phyloP scores from a whole-genome alignment of 108 stramenopile species.

The Fistulifera pelliculosa region DNA sequence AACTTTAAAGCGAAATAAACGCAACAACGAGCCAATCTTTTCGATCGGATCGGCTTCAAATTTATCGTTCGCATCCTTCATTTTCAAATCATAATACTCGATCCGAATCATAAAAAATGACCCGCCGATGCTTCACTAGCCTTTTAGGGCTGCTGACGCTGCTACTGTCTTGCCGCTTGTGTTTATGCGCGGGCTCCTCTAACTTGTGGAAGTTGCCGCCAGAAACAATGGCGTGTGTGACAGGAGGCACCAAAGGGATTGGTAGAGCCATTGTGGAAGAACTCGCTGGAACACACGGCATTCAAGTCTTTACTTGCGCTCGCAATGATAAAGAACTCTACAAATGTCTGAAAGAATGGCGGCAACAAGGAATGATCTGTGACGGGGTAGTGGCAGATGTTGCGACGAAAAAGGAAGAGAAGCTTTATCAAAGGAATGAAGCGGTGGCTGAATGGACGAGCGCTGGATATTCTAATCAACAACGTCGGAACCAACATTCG shows the following conservation, averaged over 20 bases:
- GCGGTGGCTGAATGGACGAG: conserved; percentile 20
- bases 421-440: conserved; percentile 34
- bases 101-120: too few species aligned
- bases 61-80: too few species aligned
- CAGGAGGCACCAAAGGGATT: conserved; percentile 83
- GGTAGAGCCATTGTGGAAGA: conserved; percentile 51
- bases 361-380: conserved; percentile 44
- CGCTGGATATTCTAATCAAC: conserved; percentile 90
- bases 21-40: too few species aligned
- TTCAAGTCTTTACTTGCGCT: conserved; percentile 57
- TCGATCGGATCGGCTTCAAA: too few species aligned
- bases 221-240: conserved; percentile 54
- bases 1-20: not conserved
- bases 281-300: conserved; percentile 22
- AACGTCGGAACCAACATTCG: conserved; percentile 95
- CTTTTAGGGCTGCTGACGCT: too few species aligned
- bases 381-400: conserved; percentile 67
- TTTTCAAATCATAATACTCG: too few species aligned
- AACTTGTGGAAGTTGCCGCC: conserved; percentile 29
- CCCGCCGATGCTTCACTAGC: too few species aligned
- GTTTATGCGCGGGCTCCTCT: too few species aligned
- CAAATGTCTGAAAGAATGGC: conserved; percentile 53
- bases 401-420: conserved; percentile 49
- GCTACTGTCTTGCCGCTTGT: too few species aligned
- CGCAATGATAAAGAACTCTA: conserved; percentile 53